phyloP scores from a whole-genome alignment of 768 basidiomycete species.

The Obba rivulosa region DNA sequence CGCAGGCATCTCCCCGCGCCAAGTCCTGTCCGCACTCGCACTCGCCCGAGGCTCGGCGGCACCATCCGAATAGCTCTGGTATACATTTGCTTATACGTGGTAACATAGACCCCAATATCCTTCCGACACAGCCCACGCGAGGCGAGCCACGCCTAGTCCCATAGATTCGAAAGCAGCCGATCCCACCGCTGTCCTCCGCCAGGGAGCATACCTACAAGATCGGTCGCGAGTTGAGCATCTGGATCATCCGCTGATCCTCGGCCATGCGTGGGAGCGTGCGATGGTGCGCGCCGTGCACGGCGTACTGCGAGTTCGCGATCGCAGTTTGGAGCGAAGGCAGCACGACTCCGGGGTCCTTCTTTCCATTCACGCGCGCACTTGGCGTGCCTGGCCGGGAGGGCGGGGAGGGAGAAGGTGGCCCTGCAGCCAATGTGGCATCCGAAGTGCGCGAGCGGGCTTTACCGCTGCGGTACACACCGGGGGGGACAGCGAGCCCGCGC shows the following conservation, averaged over 20 bases:
- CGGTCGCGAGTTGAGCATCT: conserved; percentile 46
- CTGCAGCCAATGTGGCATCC: conserved; percentile 21
- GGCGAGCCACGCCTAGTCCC: too few species aligned
- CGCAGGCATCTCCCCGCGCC: background rate
- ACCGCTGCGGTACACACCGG: conserved; percentile 36
- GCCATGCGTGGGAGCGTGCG: conserved; percentile 33
- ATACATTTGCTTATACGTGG: too few species aligned
- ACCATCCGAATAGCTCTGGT: too few species aligned
- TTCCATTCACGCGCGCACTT: conserved; percentile 11
- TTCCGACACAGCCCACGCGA: too few species aligned
- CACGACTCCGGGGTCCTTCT: conserved; percentile 19
- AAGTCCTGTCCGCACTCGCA: too few species aligned
- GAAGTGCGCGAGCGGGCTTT: conserved; percentile 34
- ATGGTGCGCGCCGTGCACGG: conserved; percentile 22
- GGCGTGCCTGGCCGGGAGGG: conserved; percentile 16
- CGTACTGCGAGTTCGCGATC: conserved; percentile 25
- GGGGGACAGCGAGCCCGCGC: conserved; percentile 30
- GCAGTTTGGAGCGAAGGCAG: conserved; percentile 39
- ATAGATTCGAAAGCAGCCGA: too few species aligned
- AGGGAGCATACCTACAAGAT: conserved; percentile 17
- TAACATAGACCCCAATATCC: too few species aligned
- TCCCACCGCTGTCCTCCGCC: too few species aligned
- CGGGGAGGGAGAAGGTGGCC: conserved; percentile 20
- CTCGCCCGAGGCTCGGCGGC: too few species aligned
- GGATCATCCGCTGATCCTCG: conserved; percentile 58